phyloP scores from a whole-genome alignment of 305 asterid species.

The Vinca major region DNA sequence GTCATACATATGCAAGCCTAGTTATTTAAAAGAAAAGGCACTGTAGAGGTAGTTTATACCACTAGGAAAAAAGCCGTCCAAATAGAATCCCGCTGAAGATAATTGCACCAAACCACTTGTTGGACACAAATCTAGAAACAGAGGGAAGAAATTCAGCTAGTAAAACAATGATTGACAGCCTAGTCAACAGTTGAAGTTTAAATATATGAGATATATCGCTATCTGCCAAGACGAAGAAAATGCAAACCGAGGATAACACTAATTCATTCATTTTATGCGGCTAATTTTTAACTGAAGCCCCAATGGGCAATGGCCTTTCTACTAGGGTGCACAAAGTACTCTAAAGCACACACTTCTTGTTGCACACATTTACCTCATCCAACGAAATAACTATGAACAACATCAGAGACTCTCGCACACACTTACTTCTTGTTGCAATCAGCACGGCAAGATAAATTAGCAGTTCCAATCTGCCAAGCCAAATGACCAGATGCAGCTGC shows the following conservation, averaged over 20 bases:
- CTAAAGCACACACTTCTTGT: neutral
- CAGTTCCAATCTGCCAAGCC: slow-evolving; percentile 80
- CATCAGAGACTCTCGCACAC: slow-evolving; percentile 2
- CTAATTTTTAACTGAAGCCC: neutral
- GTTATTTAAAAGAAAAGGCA: neutral
- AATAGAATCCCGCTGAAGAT: slow-evolving; percentile 60
- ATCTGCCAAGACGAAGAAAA: neutral
- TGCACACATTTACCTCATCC: neutral
- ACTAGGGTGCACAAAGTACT: too few relatives aligned
- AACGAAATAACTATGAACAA: neutral
- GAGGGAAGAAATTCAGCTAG: slow-evolving; percentile 7
- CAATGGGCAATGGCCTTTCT: neutral
- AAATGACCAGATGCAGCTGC: slow-evolving; percentile 59
- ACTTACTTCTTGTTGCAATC: slow-evolving; percentile 85
- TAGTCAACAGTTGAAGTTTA: neutral
- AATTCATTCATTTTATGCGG: neutral
- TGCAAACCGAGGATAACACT: neutral
- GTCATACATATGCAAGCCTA: neutral
- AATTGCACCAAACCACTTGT: slow-evolving; percentile 91
- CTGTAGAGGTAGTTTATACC: slow-evolving; percentile 5
- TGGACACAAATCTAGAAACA: slow-evolving; percentile 65
- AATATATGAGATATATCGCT: neutral
- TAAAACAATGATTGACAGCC: neutral
- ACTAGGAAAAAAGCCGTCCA: slow-evolving; percentile 47
- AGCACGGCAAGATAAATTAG: slow-evolving; percentile 57